A percentile compares a stretch with the other conserved stretches of the same genome.
Conservation (phyloP, 108 stramenopile genomes). For the Cyclostephanos invisitatus region DNA sequence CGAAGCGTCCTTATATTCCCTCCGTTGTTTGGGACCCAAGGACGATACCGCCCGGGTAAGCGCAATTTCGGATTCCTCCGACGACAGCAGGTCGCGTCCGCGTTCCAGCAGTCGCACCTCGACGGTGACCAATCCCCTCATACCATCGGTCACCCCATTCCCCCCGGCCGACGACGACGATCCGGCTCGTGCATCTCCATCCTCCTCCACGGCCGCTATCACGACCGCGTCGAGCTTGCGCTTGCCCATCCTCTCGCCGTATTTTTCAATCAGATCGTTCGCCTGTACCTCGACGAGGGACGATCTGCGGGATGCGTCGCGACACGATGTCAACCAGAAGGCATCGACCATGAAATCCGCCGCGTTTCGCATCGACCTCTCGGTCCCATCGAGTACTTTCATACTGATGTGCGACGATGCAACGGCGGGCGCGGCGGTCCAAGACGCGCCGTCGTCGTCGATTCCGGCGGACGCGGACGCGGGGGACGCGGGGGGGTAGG, state of each 20-base stretch:
- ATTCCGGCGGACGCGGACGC: neutral
- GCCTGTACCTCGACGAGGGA: slow-evolving; percentile 48
- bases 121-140: slow-evolving; percentile 59
- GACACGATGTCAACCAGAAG: slow-evolving; percentile 63
- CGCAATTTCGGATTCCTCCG: slow-evolving; percentile 51
- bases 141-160: slow-evolving; percentile 23
- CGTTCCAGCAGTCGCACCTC: slow-evolving; percentile 51
- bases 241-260: slow-evolving; percentile 66
- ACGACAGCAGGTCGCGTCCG: slow-evolving; percentile 37
- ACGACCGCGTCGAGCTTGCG: slow-evolving; percentile 53
- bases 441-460: neutral
- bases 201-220: slow-evolving; percentile 38
- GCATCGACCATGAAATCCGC: slow-evolving; percentile 61
- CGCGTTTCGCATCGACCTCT: slow-evolving; percentile 36
- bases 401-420: neutral
- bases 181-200: too few species aligned
- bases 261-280: slow-evolving; percentile 56
- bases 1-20: slow-evolving; percentile 63
- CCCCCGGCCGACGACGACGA: too few species aligned
- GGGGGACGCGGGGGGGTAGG: neutral
- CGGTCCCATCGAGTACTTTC: slow-evolving; percentile 22
- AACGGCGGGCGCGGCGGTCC: neutral
- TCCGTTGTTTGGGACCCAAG: slow-evolving; percentile 63
- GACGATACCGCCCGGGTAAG: slow-evolving; percentile 61
- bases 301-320: slow-evolving; percentile 25